phyloP scores from a whole-genome alignment of 2,329 filamentous ascomycete species.

The Ophiostoma himal-ulmi region DNA sequence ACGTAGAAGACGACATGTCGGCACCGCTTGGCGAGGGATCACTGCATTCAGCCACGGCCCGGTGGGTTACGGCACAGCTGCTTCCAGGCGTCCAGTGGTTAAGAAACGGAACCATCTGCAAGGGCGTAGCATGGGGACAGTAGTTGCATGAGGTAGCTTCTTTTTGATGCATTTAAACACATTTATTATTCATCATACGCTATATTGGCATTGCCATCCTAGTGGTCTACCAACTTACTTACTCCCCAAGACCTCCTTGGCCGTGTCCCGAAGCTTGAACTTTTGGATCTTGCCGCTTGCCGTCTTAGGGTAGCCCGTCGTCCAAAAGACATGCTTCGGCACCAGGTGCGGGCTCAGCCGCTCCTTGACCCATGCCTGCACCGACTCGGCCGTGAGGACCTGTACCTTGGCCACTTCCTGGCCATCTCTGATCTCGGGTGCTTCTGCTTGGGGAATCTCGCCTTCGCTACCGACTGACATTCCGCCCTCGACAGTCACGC shows the following conservation, averaged over 20 bases:
- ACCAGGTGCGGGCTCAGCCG: slow-evolving; percentile 69
- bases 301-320: slow-evolving; percentile 83
- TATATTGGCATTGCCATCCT: neutral
- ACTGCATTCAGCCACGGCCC: slow-evolving; percentile 52
- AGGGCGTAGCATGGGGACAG: slow-evolving; percentile 38
- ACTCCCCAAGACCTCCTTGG: slow-evolving; percentile 16
- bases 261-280: slow-evolving; percentile 71
- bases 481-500: slow-evolving; percentile 31
- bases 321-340: slow-evolving; percentile 86
- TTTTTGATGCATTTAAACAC: neutral
- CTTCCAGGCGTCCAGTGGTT: slow-evolving; percentile 46
- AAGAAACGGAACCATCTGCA: slow-evolving; percentile 45
- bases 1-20: slow-evolving; percentile 41
- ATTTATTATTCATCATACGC: neutral
- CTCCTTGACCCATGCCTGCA: slow-evolving; percentile 66
- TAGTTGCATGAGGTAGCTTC: neutral
- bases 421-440: neutral
- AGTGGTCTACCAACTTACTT: neutral
- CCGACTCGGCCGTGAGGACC: slow-evolving; percentile 47
- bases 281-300: slow-evolving; percentile 97
- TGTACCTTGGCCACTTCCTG: slow-evolving; percentile 21
- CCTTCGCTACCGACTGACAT: slow-evolving; percentile 27
- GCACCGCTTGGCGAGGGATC: slow-evolving; percentile 53
- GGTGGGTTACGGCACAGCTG: slow-evolving; percentile 52
- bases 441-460: neutral